Evolutionary conservation across 2,329 filamentous ascomycete genomes (phyloP).

Genomic region (Penicillium sp.): DNA sequence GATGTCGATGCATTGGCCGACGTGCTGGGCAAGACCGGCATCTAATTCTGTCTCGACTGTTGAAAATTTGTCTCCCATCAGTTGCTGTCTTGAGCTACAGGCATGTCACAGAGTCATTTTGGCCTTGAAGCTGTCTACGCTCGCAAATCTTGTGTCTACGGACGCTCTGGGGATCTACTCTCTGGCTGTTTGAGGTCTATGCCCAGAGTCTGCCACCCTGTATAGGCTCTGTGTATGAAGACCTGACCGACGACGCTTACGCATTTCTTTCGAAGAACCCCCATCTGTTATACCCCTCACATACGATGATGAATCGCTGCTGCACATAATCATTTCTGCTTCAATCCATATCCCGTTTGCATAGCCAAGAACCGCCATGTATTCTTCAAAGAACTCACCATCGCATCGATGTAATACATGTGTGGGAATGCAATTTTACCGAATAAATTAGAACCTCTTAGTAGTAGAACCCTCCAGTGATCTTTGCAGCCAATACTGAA

Average conservation of each 20-base stretch:
- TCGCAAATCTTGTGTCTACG: neutral
- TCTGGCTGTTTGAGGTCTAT: constrained; percentile 1
- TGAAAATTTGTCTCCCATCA: neutral
- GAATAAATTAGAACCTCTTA: neutral
- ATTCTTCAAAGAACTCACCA: constrained; percentile 19
- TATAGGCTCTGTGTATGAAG: constrained; percentile 12
- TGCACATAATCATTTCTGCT: constrained; percentile 25
- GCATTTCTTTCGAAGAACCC: constrained; percentile 17
- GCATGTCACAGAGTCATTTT: constrained; percentile 5
- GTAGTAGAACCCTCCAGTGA: too few species aligned
- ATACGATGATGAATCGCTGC: constrained; percentile 21
- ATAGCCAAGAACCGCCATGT: constrained; percentile 18
- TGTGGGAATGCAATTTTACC: constrained; percentile 1
- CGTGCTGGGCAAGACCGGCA: constrained; percentile 69
- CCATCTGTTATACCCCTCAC: constrained; percentile 27
- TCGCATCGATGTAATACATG: constrained; percentile 22
- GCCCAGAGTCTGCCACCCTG: neutral
- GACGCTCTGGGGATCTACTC: neutral
- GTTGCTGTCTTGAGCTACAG: neutral
- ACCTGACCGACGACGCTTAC: constrained; percentile 22
- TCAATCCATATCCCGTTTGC: constrained; percentile 21
- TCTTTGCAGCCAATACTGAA: too few species aligned
- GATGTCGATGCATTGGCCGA: constrained; percentile 81
- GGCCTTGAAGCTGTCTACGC: neutral
- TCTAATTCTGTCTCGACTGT: constrained; percentile 22